phyloP scores from a whole-genome alignment of 805 yeast genomes.

The Zygosaccharomyces pseudorouxii region DNA sequence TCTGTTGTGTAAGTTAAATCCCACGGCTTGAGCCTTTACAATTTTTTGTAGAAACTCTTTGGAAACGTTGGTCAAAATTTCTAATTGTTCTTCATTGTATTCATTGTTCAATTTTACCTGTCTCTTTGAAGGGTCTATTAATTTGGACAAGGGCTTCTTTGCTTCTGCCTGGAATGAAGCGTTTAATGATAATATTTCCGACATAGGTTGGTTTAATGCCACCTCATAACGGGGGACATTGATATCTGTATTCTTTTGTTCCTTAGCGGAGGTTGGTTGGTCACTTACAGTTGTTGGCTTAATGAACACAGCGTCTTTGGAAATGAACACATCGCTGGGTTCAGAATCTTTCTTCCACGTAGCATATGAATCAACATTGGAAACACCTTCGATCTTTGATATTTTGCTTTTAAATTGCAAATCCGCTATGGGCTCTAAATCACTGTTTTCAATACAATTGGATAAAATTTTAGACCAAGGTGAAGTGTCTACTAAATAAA shows the following conservation, averaged over 20 bases:
- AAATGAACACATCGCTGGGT: constrained; percentile 3
- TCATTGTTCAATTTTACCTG: constrained; percentile 20
- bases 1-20: constrained; percentile 36
- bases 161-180: constrained; percentile 15
- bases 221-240: constrained; percentile 7
- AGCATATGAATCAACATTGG: constrained; percentile 4
- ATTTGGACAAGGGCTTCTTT: constrained; percentile 15
- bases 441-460: constrained; percentile 18
- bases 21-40: constrained; percentile 31
- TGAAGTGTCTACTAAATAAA: constrained; percentile 13
- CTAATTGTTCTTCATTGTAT: constrained; percentile 28
- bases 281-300: neutral
- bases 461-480: constrained; percentile 21
- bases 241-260: neutral
- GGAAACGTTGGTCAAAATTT: constrained; percentile 23
- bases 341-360: constrained; percentile 3
- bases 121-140: constrained; percentile 24
- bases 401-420: constrained; percentile 17
- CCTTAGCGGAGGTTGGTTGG: neutral
- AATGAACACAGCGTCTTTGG: constrained; percentile 4
- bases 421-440: constrained; percentile 14
- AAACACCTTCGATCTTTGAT: neutral
- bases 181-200: constrained; percentile 20
- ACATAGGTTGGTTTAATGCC: constrained; percentile 21
- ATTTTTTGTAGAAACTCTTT: constrained; percentile 22